Conservation (phyloP, 768 basidiomycete genomes). For the Tylopilus rubrobrunneus region DNA sequence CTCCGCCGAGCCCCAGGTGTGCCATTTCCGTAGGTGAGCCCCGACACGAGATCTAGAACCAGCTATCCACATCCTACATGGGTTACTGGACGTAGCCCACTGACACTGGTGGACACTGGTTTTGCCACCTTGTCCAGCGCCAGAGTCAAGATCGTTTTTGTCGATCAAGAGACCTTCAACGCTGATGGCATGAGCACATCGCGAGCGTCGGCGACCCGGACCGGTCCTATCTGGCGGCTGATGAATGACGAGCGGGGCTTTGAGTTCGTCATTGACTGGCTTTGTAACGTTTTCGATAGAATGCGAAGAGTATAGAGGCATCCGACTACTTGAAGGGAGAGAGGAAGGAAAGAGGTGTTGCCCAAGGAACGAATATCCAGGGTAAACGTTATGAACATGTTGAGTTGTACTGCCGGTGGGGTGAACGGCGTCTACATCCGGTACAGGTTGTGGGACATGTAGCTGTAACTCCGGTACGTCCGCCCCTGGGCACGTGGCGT, state of each 20-base stretch:
- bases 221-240: too few species aligned
- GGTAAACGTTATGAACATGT: too few species aligned
- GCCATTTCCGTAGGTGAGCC: slow-evolving; percentile 11
- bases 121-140: background rate
- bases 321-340: too few species aligned
- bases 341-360: too few species aligned
- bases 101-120: slow-evolving; percentile 8
- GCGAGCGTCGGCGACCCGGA: background rate
- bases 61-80: slow-evolving; percentile 11
- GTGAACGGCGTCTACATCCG: too few species aligned
- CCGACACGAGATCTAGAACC: slow-evolving; percentile 3
- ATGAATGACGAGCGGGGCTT: background rate
- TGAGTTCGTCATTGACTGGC: background rate
- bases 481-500: too few species aligned
- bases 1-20: background rate
- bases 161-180: slow-evolving; percentile 5
- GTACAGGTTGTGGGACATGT: too few species aligned
- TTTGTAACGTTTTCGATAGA: background rate
- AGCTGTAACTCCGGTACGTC: too few species aligned
- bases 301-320: too few species aligned
- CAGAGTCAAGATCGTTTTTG: background rate
- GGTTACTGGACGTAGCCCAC: background rate
- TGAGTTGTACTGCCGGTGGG: too few species aligned
- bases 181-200: background rate
- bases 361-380: too few species aligned